Evolutionary conservation across 1,139 yeast genomes (phyloP).

Genomic region (Taphrina betulina): DNA sequence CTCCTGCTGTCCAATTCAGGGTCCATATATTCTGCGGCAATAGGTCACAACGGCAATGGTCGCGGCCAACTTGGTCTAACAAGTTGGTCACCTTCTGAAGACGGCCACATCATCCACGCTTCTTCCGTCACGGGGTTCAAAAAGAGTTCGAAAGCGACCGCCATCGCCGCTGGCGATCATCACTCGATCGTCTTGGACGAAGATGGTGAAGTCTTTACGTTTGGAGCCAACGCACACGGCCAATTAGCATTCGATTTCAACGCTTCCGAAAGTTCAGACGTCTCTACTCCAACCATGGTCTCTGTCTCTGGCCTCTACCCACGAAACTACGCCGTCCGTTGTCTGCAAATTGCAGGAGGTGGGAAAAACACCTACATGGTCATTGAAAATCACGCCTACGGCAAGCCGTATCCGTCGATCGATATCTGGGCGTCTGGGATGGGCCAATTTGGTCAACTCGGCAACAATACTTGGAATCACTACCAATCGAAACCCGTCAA

Average conservation of each 20-base stretch:
- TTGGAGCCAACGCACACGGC: conserved; percentile 82
- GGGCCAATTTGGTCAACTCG: conserved; percentile 86
- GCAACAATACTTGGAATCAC: conserved; percentile 72
- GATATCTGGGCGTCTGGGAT: conserved; percentile 63
- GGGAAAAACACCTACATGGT: conserved; percentile 61
- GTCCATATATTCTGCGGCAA: conserved; percentile 54
- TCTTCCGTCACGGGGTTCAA: conserved; percentile 44
- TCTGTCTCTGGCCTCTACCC: conserved; percentile 49
- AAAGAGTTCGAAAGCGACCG: conserved; percentile 39
- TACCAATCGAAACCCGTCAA: conserved; percentile 67
- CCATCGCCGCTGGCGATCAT: conserved; percentile 69
- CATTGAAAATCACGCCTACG: conserved; percentile 39
- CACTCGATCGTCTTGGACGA: conserved; percentile 70
- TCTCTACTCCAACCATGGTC: conserved; percentile 66
- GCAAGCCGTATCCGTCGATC: conserved; percentile 32
- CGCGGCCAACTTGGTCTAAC: conserved; percentile 76
- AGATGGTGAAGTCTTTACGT: conserved; percentile 67
- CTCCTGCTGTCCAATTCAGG: conserved; percentile 55
- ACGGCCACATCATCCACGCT: conserved; percentile 30
- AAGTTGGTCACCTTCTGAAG: conserved; percentile 43
- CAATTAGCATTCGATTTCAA: conserved; percentile 71
- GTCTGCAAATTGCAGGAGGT: conserved; percentile 61
- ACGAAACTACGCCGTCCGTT: conserved; percentile 43
- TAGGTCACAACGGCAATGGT: conserved; percentile 44
- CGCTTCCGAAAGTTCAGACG: conserved; percentile 60